Evolutionary conservation across 495 filamentous ascomycete species (phyloP).

Genomic region (Penicillium salamii): DNA sequence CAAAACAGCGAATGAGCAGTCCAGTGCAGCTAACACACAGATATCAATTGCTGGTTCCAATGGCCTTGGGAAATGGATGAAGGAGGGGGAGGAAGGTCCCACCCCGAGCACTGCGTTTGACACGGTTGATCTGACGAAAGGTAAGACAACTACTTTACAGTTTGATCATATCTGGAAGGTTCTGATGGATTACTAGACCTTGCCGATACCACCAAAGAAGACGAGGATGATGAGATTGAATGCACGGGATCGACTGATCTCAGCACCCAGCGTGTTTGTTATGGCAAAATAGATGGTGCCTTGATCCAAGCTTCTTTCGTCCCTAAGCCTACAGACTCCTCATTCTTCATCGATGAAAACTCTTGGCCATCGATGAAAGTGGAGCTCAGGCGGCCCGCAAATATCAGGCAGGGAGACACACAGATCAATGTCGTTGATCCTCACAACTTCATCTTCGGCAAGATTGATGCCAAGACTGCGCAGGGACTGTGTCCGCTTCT

Average conservation of each 20-base stretch:
- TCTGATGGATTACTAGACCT: constrained; percentile 22
- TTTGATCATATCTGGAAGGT: too few relatives aligned
- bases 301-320: constrained; percentile 65
- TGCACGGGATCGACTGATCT: constrained; percentile 44
- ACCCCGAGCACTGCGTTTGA: constrained; percentile 17
- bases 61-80: constrained; percentile 63
- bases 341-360: constrained; percentile 30
- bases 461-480: constrained; percentile 67
- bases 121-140: constrained; percentile 66
- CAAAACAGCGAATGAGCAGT: constrained; percentile 50
- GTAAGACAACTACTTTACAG: constrained; percentile 24
- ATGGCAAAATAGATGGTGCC: constrained; percentile 71
- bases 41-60: constrained; percentile 48
- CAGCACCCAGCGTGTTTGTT: constrained; percentile 70
- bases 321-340: constrained; percentile 58
- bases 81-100: constrained; percentile 44
- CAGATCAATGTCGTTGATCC: constrained; percentile 70
- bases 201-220: constrained; percentile 19
- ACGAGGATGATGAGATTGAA: constrained; percentile 41
- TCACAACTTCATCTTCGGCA: constrained; percentile 66
- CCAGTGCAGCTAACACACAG: constrained; percentile 35
- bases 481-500: constrained; percentile 66
- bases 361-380: constrained; percentile 76
- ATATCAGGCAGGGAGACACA: constrained; percentile 42
- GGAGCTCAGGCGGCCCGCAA: constrained; percentile 51